Evolutionary conservation across 31 red algal genomes (phyloP).

Genomic region (Bonnemaisonia californica): DNA sequence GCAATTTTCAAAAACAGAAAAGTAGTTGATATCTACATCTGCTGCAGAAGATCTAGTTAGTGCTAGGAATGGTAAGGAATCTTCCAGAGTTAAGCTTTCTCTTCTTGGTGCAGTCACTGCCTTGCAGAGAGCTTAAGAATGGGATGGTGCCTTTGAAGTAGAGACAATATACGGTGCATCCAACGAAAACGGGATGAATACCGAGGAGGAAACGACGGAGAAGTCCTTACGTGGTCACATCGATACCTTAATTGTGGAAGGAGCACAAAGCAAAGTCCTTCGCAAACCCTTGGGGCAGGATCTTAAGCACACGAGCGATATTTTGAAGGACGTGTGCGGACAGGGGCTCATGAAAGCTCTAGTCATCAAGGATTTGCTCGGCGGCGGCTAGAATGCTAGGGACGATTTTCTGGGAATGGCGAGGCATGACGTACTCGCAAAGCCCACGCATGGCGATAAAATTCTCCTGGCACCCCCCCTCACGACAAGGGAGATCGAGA

Average conservation of each 20-base stretch:
- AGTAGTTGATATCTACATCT: conserved; percentile 1
- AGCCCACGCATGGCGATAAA: conserved; percentile 92
- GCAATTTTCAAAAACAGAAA: conserved; percentile 8
- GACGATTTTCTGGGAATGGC: conserved; percentile 83
- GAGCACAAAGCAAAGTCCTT: conserved; percentile 67
- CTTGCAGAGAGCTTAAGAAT: conserved; percentile 32
- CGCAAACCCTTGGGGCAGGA: conserved; percentile 23
- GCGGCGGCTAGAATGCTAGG: conserved; percentile 71
- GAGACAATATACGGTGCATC: background rate
- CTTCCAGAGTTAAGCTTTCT: conserved; percentile 12
- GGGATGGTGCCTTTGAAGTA: conserved; percentile 52
- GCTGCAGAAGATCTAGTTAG: conserved; percentile 39
- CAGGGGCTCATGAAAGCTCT: conserved; percentile 87
- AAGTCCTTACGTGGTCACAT: too few relatives aligned
- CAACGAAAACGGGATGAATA: conserved; percentile 71
- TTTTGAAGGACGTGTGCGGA: conserved; percentile 77
- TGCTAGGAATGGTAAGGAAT: conserved; percentile 14
- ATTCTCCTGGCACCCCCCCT: conserved; percentile 95
- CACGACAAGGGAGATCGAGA: conserved; percentile 78
- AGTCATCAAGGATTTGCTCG: conserved; percentile 61
- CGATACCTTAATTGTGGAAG: too few relatives aligned
- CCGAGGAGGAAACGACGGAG: conserved; percentile 59
- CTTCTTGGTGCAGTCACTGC: conserved; percentile 54
- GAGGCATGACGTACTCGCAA: conserved; percentile 82
- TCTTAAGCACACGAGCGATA: conserved; percentile 17